Evolutionary conservation across 1,284 basidiomycete genomes (phyloP).

Genomic region (Peniophora sp.): DNA sequence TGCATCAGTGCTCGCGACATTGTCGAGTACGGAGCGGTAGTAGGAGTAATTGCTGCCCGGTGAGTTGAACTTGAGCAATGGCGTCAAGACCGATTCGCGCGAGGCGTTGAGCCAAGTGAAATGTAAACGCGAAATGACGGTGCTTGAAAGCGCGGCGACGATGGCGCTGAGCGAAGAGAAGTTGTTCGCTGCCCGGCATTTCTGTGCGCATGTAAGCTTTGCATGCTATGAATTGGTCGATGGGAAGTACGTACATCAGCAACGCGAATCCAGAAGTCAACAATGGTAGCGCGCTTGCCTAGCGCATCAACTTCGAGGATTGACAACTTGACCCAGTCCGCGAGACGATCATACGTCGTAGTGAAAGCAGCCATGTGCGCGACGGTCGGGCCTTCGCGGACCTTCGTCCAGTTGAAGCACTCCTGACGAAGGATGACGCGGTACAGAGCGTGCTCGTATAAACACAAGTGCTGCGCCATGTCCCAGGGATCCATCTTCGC

Average conservation of each 20-base stretch:
- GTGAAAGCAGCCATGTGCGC: slow-evolving; percentile 48
- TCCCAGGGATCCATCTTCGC: slow-evolving; percentile 43
- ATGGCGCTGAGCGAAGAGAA: slow-evolving; percentile 63
- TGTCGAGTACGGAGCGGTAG: slow-evolving; percentile 42
- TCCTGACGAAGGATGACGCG: slow-evolving; percentile 50
- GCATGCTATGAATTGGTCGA: not conserved
- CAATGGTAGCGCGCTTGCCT: slow-evolving; percentile 45
- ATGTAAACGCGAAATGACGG: slow-evolving; percentile 46
- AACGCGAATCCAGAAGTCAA: slow-evolving; percentile 70
- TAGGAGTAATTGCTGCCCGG: slow-evolving; percentile 50
- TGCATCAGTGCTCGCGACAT: slow-evolving; percentile 30
- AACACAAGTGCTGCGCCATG: slow-evolving; percentile 56
- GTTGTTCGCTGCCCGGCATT: slow-evolving; percentile 59
- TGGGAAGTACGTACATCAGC: slow-evolving; percentile 48
- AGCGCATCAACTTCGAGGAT: slow-evolving; percentile 44
- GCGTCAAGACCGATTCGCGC: slow-evolving; percentile 40
- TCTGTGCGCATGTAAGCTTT: slow-evolving; percentile 29
- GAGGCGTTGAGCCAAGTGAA: slow-evolving; percentile 64
- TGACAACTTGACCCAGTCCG: slow-evolving; percentile 57
- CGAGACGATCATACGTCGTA: slow-evolving; percentile 51
- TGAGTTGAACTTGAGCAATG: slow-evolving; percentile 46
- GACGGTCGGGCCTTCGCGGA: slow-evolving; percentile 27
- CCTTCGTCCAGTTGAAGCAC: slow-evolving; percentile 47
- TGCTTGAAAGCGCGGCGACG: slow-evolving; percentile 52
- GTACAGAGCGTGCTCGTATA: slow-evolving; percentile 53